Evolutionary conservation across 768 basidiomycete genomes (phyloP).

Genomic region (Collybiopsis luxurians): DNA sequence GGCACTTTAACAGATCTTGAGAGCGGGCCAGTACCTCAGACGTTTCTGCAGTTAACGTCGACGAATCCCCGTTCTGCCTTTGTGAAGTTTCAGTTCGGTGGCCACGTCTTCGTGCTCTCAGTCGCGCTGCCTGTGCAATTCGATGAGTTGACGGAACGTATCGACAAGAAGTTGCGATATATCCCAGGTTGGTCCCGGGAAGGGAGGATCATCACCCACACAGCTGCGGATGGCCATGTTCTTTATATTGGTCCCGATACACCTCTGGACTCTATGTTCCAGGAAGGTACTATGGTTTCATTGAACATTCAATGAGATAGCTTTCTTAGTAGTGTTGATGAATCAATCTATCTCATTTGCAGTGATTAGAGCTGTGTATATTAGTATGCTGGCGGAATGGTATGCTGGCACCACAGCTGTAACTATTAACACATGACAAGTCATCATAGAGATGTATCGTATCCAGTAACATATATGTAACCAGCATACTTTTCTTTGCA

Average conservation of each 20-base stretch:
- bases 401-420: no score
- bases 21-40: neutral
- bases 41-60: neutral
- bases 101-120: neutral
- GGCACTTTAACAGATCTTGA: neutral
- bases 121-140: slow-evolving; percentile 1
- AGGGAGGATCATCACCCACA: neutral
- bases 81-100: slow-evolving; percentile 5
- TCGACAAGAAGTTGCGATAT: slow-evolving; percentile 6
- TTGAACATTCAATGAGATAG: no score
- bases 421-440: no score
- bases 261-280: neutral
- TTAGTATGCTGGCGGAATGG: no score
- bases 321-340: no score
- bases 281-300: neutral
- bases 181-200: neutral
- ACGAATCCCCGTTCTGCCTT: neutral
- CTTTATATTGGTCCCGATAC: neutral
- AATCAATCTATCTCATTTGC: no score
- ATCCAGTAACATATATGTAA: no score
- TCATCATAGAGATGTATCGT: no score
- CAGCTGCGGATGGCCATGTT: neutral
- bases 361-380: no score
- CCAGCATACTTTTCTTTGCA: no score
- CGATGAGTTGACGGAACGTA: slow-evolving; percentile 4